Conservation (phyloP, 176 grass and related monocot genomes). For the Bothriochloa decipiens region DNA sequence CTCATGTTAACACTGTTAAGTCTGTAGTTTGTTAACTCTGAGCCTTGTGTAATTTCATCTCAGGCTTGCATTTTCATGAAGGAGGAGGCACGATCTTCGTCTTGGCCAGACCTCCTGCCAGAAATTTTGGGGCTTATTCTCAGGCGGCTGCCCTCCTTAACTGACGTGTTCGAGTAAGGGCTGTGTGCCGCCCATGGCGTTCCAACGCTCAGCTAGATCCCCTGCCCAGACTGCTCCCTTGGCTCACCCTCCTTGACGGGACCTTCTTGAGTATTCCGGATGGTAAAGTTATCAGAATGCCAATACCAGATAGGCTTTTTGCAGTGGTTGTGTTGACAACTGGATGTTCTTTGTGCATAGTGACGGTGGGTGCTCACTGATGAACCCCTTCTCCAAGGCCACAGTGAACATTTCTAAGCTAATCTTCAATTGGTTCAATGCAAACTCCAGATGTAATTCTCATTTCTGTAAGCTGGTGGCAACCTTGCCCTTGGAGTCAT, state of each 20-base stretch:
- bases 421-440: background rate
- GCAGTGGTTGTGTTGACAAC: slow-evolving; percentile 6
- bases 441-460: background rate
- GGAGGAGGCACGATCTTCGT: too few relatives aligned
- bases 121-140: too few relatives aligned
- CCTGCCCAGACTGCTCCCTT: background rate
- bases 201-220: background rate
- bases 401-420: background rate
- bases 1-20: too few relatives aligned
- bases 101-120: too few relatives aligned
- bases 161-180: slow-evolving; percentile 11
- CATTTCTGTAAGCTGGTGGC: background rate
- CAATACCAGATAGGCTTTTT: background rate
- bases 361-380: background rate
- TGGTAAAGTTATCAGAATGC: slow-evolving; percentile 1
- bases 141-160: background rate
- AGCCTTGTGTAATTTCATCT: too few relatives aligned
- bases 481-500: background rate
- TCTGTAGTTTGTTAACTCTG: too few relatives aligned
- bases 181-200: slow-evolving; percentile 6
- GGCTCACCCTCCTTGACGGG: slow-evolving; percentile 12
- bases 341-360: background rate
- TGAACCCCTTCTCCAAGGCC: slow-evolving; percentile 22
- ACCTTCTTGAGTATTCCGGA: slow-evolving; percentile 19
- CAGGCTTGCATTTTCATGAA: too few relatives aligned